These are phyloP conservation scores for Colletotrichum caudatum DNA, from an alignment of 2,329 filamentous ascomycete genomes.

Conservation along the genomic window DNA sequence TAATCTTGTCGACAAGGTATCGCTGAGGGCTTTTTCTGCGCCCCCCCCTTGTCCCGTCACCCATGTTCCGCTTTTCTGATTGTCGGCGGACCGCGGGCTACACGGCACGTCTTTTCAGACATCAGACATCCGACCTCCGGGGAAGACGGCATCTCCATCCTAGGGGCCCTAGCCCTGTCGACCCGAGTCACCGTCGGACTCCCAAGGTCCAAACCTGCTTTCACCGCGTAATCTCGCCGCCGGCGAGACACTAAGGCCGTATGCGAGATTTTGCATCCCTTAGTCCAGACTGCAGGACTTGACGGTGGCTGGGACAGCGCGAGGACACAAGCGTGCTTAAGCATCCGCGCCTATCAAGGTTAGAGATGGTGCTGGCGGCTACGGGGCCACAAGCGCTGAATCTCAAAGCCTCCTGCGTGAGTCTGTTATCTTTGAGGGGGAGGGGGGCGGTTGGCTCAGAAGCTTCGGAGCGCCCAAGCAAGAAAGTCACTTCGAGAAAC, in stretches of 20 bases:
- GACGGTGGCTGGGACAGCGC: neutral
- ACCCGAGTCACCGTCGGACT: constrained; percentile 2
- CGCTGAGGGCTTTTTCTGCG: constrained; percentile 16
- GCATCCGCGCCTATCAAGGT: neutral
- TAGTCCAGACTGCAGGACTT: constrained; percentile 6
- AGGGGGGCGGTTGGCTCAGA: constrained; percentile 9
- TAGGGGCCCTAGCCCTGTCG: constrained; percentile 1
- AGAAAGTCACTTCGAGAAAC: constrained; percentile 15
- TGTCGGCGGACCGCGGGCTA: constrained; percentile 28
- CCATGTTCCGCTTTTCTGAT: constrained; percentile 24
- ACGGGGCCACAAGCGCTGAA: neutral
- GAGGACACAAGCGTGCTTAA: neutral
- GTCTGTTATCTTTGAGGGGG: neutral
- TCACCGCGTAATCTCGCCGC: neutral
- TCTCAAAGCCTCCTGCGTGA: constrained; percentile 3
- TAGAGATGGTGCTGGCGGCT: neutral
- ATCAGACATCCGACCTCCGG: constrained; percentile 18
- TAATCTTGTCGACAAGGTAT: constrained; percentile 29
- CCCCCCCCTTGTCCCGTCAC: neutral
- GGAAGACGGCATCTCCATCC: constrained; percentile 30
- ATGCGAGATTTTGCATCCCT: constrained; percentile 15
- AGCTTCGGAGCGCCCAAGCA: constrained; percentile 16
- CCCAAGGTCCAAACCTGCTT: constrained; percentile 3
- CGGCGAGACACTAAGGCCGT: constrained; percentile 12
- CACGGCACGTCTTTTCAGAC: constrained; percentile 29